Evolutionary conservation across 371 early-diverging fungal species (phyloP).

Genomic region (Mucor racemosus): DNA sequence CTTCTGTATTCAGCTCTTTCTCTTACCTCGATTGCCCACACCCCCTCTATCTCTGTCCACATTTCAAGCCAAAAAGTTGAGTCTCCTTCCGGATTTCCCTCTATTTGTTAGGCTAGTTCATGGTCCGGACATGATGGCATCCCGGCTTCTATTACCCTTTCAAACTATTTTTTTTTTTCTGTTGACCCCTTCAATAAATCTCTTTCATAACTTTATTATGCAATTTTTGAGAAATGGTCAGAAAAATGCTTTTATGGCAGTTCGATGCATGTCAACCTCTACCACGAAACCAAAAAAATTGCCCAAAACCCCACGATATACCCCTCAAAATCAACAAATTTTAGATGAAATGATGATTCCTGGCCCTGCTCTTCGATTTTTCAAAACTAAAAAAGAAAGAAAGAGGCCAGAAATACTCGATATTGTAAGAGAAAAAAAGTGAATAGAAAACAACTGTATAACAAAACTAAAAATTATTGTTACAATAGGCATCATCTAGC

Average conservation of each 20-base stretch:
- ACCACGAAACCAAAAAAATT: neutral
- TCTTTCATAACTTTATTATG: neutral
- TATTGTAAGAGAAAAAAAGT: no score
- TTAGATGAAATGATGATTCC: conserved; percentile 47
- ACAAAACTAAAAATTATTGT: neutral
- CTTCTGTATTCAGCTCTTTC: neutral
- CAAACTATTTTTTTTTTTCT: neutral
- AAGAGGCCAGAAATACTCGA: neutral
- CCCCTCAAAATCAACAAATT: conserved; percentile 19
- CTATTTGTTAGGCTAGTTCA: neutral
- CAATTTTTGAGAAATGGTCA: conserved; percentile 8
- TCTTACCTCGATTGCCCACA: conserved; percentile 1
- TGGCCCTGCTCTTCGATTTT: conserved; percentile 37
- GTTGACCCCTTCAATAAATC: neutral
- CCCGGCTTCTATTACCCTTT: neutral
- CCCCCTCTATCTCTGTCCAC: neutral
- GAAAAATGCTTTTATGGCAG: neutral
- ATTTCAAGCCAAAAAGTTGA: neutral
- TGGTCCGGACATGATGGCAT: neutral
- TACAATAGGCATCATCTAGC: neutral
- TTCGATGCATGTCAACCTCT: neutral
- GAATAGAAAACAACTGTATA: no score
- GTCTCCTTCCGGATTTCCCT: neutral
- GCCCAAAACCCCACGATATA: conserved; percentile 16
- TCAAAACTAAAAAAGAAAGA: conserved; percentile 31